Conservation (phyloP, 176 grass and related monocot species). For the Saccharum officinarum region DNA sequence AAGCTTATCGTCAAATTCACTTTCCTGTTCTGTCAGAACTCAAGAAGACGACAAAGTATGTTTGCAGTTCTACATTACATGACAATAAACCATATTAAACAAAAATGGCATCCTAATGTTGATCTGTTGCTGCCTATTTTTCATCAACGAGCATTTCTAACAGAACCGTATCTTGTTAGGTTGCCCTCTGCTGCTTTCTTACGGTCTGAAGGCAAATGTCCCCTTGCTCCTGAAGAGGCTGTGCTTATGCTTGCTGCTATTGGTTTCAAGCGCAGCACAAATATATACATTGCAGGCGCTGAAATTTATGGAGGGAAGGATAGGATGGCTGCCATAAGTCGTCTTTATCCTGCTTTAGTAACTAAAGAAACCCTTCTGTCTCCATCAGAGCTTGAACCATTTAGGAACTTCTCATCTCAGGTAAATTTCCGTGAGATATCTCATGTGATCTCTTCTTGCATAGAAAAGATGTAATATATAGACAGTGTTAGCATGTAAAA, state of each 20-base stretch:
- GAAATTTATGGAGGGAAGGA: conserved; percentile 90
- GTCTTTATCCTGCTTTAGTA: conserved; percentile 77
- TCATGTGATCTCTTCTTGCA: neutral
- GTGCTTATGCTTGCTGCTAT: conserved; percentile 96
- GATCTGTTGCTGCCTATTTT: conserved; percentile 5
- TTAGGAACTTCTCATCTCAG: conserved; percentile 90
- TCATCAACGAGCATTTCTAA: neutral
- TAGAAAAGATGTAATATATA: conserved; percentile 27
- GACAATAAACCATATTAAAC: conserved; percentile 8
- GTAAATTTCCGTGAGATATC: conserved; percentile 49
- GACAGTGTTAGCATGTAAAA: neutral
- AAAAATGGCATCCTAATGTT: conserved; percentile 12
- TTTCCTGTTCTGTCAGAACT: conserved; percentile 86
- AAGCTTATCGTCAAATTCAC: conserved; percentile 77
- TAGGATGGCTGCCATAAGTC: conserved; percentile 91
- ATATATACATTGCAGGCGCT: conserved; percentile 86
- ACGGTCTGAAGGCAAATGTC: conserved; percentile 91
- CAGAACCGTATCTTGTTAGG: conserved; percentile 46
- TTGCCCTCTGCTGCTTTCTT: conserved; percentile 79
- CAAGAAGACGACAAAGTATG: conserved; percentile 88
- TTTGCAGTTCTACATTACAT: conserved; percentile 21
- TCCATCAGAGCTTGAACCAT: conserved; percentile 77
- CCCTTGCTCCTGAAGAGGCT: conserved; percentile 92
- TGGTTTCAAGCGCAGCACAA: conserved; percentile 89
- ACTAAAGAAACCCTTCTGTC: conserved; percentile 95